A percentile compares a stretch with the other conserved stretches of the same genome.
phyloP scores from a whole-genome alignment of 805 yeast species.

The Teunomyces stri region DNA sequence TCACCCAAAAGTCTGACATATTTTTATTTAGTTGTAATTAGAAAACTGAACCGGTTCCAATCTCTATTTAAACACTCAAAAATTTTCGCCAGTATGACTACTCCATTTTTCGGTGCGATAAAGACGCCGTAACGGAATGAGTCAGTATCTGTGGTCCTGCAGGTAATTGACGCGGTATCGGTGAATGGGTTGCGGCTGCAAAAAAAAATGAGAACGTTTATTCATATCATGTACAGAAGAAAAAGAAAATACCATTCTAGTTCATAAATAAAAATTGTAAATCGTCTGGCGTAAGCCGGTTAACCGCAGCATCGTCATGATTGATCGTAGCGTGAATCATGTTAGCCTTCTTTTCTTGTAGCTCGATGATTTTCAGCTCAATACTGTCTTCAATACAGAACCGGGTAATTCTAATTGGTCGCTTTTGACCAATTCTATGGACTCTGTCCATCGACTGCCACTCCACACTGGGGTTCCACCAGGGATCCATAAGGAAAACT shows the following conservation, averaged over 20 bases:
- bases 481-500: slow-evolving; percentile 92
- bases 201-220: background rate
- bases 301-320: slow-evolving; percentile 88
- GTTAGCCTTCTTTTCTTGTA: slow-evolving; percentile 96
- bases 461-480: slow-evolving; percentile 99
- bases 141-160: slow-evolving; percentile 2
- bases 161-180: background rate
- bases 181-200: background rate
- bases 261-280: slow-evolving; percentile 91
- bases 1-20: slow-evolving; percentile 52
- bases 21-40: background rate
- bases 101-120: slow-evolving; percentile 5
- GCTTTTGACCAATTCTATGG: slow-evolving; percentile 92
- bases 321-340: slow-evolving; percentile 98
- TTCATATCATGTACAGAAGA: background rate
- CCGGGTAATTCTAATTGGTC: slow-evolving; percentile 91
- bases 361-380: slow-evolving; percentile 90
- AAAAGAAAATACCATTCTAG: slow-evolving; percentile 23
- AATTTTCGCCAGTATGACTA: slow-evolving; percentile 1
- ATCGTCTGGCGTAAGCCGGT: slow-evolving; percentile 86
- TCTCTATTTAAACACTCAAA: background rate
- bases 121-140: slow-evolving; percentile 4
- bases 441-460: slow-evolving; percentile 99
- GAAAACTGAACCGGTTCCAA: background rate
- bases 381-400: slow-evolving; percentile 95